Evolutionary conservation across 2,329 filamentous ascomycete species (phyloP).

Genomic region (Verruconis gallopava): DNA sequence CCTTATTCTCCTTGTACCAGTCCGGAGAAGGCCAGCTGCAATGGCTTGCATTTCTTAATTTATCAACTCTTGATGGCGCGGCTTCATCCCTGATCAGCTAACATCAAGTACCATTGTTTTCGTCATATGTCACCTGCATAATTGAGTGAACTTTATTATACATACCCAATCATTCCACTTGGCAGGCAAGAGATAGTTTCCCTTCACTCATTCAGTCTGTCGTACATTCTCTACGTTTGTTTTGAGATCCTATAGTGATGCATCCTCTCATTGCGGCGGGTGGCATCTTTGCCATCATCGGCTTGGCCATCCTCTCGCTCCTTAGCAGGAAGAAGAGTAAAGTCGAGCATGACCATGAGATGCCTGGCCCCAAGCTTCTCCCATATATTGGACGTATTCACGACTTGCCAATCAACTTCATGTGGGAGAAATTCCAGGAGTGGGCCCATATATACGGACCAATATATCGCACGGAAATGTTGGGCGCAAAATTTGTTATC

Average conservation of each 20-base stretch:
- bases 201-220: slow-evolving; percentile 8
- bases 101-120: too few relatives aligned
- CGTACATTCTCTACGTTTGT: too few relatives aligned
- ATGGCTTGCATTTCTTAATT: too few relatives aligned
- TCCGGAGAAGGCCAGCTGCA: too few relatives aligned
- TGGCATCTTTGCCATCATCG: slow-evolving; percentile 21
- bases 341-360: slow-evolving; percentile 19
- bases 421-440: slow-evolving; percentile 33
- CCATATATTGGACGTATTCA: slow-evolving; percentile 29
- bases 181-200: too few relatives aligned
- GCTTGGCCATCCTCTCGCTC: slow-evolving; percentile 4
- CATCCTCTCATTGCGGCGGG: slow-evolving; percentile 28
- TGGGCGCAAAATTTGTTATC: slow-evolving; percentile 26
- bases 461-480: slow-evolving; percentile 33
- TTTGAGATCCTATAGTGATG: slow-evolving; percentile 21
- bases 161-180: too few relatives aligned
- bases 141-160: too few relatives aligned
- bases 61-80: too few relatives aligned
- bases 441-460: slow-evolving; percentile 24
- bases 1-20: too few relatives aligned
- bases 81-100: too few relatives aligned
- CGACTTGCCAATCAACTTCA: slow-evolving; percentile 35
- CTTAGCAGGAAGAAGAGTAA: slow-evolving; percentile 13
- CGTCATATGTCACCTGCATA: too few relatives aligned
- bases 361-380: slow-evolving; percentile 28